These are phyloP conservation scores for Quercus tomentella DNA, from an alignment of 331 rosid species.

Conservation along the genomic window DNA sequence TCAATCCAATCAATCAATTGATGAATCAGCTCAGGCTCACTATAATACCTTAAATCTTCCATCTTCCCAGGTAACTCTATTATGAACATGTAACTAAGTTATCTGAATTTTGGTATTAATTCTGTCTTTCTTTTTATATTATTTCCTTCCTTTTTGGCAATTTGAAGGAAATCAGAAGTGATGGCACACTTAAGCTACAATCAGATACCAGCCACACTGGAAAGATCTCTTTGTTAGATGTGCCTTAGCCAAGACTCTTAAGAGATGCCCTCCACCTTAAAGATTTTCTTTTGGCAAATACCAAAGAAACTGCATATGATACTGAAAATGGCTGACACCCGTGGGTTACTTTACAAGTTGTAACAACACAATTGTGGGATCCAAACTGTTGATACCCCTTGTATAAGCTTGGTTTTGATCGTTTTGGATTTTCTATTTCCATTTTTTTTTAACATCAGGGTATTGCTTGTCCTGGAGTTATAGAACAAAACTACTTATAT, in stretches of 20 bases:
- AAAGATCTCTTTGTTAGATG: conserved; percentile 34
- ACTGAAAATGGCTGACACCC: conserved; percentile 19
- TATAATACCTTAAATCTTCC: conserved; percentile 25
- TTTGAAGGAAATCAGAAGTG: conserved; percentile 37
- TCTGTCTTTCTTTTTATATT: background rate
- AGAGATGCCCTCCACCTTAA: conserved; percentile 4
- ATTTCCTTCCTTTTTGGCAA: background rate
- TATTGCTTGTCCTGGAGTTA: no score
- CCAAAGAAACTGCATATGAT: conserved; percentile 14
- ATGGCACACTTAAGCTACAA: conserved; percentile 30
- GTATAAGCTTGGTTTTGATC: no score
- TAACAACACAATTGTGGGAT: background rate
- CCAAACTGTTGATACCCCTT: background rate
- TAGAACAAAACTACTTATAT: no score
- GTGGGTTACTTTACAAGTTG: background rate
- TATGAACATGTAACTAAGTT: background rate
- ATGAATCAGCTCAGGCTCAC: conserved; percentile 38
- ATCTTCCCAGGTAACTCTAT: conserved; percentile 29
- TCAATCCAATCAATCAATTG: conserved; percentile 5
- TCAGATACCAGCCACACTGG: conserved; percentile 36
- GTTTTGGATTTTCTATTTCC: no score
- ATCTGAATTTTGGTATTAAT: conserved; percentile 9
- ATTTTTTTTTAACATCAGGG: no score
- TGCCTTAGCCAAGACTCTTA: conserved; percentile 23
- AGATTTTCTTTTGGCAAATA: background rate